Evolutionary conservation across 768 basidiomycete genomes (phyloP), one percentile per base, ranked within the genome.

Genomic region (Pleurotus tuoliensis): DNA sequence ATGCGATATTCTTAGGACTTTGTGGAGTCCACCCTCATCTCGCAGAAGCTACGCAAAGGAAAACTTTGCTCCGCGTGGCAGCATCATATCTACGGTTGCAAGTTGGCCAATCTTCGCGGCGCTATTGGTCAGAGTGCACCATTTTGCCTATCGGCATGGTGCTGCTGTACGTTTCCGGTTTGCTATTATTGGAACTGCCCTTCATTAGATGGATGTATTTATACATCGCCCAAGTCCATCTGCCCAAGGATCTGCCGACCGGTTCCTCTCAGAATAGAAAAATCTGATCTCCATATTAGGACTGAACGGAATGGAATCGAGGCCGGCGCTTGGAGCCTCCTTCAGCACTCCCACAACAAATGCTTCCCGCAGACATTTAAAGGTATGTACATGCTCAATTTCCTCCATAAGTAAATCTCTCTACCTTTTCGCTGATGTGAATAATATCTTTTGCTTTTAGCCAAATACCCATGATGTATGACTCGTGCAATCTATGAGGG

Each of bases 191-290:
- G 39, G 51, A 15, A 34, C 15, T 12, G 12, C 18, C 27, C 51
- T 22, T 53, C 43, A 53, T 40, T 53, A 38, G 38, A 53, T 18
- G 30, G 39, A 39, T 38, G 41, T 53, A 40, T 53, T 53, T 53
- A 7, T 53, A 44, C 41, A 40, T 40, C 51, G 5, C 24, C 16
- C 18, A 39, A 53, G 13, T 39, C 39, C 39, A 39, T 53, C 38
- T 41, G 51, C 13, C 24, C 11, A 40, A n/a, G 18, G 37, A 53
- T 53, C 34, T 22, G n/a, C 51, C 51, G 51, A 39, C 39, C 11
- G 48, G 27, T 30, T 38, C 12, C 51, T 16, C 4, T 52, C n/a
- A 16, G 41, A 9, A 22, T 9, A 16, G 20, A 44, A 44, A 16
- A n/a, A 34, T 34, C 20, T 16, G 20, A 44, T 44, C 41, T 44